Base-by-base conservation (phyloP, 2,329 filamentous ascomycete genomes). In the Fusarium fujikuroi region DNA sequence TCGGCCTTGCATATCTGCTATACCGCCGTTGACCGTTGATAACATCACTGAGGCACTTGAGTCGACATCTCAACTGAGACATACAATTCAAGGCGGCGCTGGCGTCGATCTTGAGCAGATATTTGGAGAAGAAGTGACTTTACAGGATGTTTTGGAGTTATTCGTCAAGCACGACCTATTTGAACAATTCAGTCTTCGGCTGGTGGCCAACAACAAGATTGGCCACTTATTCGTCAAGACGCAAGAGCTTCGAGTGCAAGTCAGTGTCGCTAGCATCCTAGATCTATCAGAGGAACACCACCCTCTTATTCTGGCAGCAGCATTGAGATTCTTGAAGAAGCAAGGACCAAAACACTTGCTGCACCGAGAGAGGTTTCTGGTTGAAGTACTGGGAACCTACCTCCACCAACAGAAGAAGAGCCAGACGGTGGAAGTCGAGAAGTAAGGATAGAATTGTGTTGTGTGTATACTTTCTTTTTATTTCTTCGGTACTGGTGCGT, bases 121-220 rank as follows among this genome's bases (percentile, higher is more conserved):
- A 11, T 62, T 76, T 2, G 37, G 56, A 1, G 65, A 59, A 1
- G 30, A 49, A 1, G 34, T n/a, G 4, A 39, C 56, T 3, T 44
- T 76, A 5, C 5, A 25, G 11, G 60, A 50, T 9, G 44, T 73
- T 7, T 30, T 77, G 11, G 23, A 53, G 4, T 40, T 72, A 2
- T 62, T 76, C 1, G 65, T 76, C 1, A 61, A 70, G 4, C 61
- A 77, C 1, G 73, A 73, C 2, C n/a, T 77, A 1, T 75, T 77
- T 21, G 75, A 77, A 4, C 56, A 65, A 4, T 67, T 77, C 1
- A 65, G 50, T 19, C 21, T 75, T 9, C 57, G 44, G 5, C 37
- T 77, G 5, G 21, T 77, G 8, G 40, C 58, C 3, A 61, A 66
- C 21, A 50, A 47, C 2, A 44, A 44, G 2, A 10, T 60, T 5